Conservation (phyloP, 495 filamentous ascomycete genomes). For the Trypethelium eluteriae region DNA sequence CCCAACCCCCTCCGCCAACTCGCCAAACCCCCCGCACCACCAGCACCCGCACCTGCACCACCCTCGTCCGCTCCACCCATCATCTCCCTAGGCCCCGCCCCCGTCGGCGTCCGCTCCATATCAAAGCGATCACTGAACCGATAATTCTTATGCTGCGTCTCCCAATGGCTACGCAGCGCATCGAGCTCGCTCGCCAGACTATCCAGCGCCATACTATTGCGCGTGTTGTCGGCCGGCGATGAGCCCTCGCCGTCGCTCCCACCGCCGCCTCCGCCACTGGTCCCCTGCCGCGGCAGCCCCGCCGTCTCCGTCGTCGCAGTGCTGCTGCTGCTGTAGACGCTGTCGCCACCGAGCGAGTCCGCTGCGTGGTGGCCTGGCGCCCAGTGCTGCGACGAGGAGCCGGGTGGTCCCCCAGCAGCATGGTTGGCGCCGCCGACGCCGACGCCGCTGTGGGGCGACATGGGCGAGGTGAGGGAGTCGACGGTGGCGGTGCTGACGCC, state of each 20-base stretch:
- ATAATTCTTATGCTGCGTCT: constrained; percentile 90
- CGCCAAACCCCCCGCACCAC: constrained; percentile 18
- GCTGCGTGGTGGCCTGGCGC: constrained; percentile 20
- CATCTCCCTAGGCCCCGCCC: constrained; percentile 35
- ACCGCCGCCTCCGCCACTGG: constrained; percentile 1
- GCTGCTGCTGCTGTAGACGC: not conserved
- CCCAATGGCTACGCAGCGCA: constrained; percentile 81
- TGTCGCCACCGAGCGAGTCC: constrained; percentile 12
- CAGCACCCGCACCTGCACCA: not conserved
- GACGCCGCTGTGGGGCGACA: not conserved
- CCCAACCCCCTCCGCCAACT: constrained; percentile 28
- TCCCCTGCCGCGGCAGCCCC: constrained; percentile 13
- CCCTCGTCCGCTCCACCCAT: not conserved
- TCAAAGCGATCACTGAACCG: constrained; percentile 80
- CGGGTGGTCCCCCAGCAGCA: too few species aligned
- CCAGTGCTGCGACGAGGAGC: not conserved
- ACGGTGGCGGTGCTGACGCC: constrained; percentile 37
- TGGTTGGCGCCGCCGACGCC: too few species aligned
- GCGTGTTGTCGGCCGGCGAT: constrained; percentile 41
- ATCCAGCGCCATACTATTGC: constrained; percentile 81
- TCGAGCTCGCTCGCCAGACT: constrained; percentile 88
- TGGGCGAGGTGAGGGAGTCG: constrained; percentile 18
- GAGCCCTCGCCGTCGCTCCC: constrained; percentile 31
- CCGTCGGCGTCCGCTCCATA: constrained; percentile 58
- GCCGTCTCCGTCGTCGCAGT: not conserved